These are phyloP conservation scores for Amanita muscaria DNA, from an alignment of 768 basidiomycete species.

Conservation along the genomic window DNA sequence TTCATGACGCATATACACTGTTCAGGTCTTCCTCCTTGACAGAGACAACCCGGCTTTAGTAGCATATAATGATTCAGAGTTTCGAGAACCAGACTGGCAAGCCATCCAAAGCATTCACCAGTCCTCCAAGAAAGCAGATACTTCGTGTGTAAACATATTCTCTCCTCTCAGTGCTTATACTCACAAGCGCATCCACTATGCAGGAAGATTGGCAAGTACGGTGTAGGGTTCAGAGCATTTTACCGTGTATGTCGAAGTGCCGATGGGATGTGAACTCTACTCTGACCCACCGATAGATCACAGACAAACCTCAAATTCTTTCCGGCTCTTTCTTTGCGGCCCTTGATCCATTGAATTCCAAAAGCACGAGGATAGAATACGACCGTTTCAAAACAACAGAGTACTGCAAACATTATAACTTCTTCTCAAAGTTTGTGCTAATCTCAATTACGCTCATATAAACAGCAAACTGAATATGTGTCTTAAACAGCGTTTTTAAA, in stretches of 20 bases:
- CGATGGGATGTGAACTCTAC: background rate
- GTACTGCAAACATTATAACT: constrained; percentile 24
- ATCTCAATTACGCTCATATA: no score
- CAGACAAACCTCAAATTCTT: constrained; percentile 41
- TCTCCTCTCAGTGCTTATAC: background rate
- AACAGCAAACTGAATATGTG: no score
- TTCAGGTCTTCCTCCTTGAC: constrained; percentile 36
- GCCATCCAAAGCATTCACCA: constrained; percentile 33
- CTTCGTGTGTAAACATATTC: constrained; percentile 26
- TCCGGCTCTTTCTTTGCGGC: constrained; percentile 31
- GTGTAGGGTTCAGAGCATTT: constrained; percentile 41
- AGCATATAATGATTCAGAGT: constrained; percentile 37
- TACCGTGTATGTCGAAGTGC: constrained; percentile 33
- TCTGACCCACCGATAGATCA: constrained; percentile 24
- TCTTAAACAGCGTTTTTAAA: constrained; percentile 10
- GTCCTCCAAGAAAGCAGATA: constrained; percentile 40
- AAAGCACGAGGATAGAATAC: constrained; percentile 25
- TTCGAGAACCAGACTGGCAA: constrained; percentile 34
- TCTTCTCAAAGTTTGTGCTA: constrained; percentile 20
- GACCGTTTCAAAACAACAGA: constrained; percentile 18
- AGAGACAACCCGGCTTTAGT: constrained; percentile 35
- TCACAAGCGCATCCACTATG: no score
- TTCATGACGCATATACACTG: constrained; percentile 1
- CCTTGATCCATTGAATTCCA: constrained; percentile 33
- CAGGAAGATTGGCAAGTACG: constrained; percentile 47